A percentile compares a stretch with the other conserved stretches of the same genome.
Conservation (phyloP, 495 filamentous ascomycete species). For the Xanthoparmelia taractica region DNA sequence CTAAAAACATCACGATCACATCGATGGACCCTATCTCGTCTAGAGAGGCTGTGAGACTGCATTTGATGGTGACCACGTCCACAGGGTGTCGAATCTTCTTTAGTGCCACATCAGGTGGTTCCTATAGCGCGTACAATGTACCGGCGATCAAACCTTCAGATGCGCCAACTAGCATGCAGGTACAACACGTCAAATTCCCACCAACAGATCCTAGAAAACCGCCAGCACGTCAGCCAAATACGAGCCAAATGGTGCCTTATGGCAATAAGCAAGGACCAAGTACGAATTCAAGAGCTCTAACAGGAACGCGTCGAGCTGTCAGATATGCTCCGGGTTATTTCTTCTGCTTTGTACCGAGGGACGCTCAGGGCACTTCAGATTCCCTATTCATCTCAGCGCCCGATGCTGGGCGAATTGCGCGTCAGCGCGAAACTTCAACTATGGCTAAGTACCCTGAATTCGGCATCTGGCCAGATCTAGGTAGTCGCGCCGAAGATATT, state of each 20-base stretch:
- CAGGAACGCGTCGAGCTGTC: slow-evolving; percentile 44
- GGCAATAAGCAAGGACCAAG: slow-evolving; percentile 24
- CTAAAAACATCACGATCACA: slow-evolving; percentile 60
- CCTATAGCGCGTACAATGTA: slow-evolving; percentile 44
- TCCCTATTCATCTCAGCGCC: slow-evolving; percentile 77
- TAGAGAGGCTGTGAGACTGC: slow-evolving; percentile 71
- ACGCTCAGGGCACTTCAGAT: slow-evolving; percentile 44
- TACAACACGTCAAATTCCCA: slow-evolving; percentile 90
- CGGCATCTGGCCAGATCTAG: slow-evolving; percentile 64
- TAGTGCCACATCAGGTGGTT: slow-evolving; percentile 75
- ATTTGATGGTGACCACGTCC: slow-evolving; percentile 82
- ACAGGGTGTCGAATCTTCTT: slow-evolving; percentile 88
- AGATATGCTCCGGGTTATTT: slow-evolving; percentile 87
- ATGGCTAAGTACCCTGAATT: slow-evolving; percentile 54
- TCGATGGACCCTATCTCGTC: slow-evolving; percentile 77
- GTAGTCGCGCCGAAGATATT: slow-evolving; percentile 63
- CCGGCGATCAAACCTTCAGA: slow-evolving; percentile 45
- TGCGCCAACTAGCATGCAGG: slow-evolving; percentile 91
- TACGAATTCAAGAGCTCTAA: slow-evolving; percentile 25
- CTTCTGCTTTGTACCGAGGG: slow-evolving; percentile 64
- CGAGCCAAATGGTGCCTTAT: slow-evolving; percentile 19
- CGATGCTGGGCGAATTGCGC: slow-evolving; percentile 71
- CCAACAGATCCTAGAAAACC: slow-evolving; percentile 41
- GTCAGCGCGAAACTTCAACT: slow-evolving; percentile 45
- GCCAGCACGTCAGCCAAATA: slow-evolving; percentile 14